Evolutionary conservation across 148 eudicot species (phyloP).

Genomic region (Amaranthus cruentus): DNA sequence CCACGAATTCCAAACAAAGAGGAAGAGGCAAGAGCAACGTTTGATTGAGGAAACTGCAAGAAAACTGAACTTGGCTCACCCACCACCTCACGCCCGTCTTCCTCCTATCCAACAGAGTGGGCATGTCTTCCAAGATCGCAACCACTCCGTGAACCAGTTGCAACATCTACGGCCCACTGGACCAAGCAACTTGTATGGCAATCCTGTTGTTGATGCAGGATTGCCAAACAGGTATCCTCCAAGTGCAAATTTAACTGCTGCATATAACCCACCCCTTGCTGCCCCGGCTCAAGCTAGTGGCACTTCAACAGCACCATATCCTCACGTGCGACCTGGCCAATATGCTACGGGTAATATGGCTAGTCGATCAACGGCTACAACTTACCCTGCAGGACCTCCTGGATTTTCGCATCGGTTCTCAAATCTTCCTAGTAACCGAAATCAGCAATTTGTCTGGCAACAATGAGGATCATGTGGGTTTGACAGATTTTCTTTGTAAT

Average conservation of each 20-base stretch:
- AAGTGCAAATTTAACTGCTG: conserved; percentile 48
- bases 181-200: conserved; percentile 43
- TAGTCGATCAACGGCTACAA: conserved; percentile 30
- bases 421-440: conserved; percentile 39
- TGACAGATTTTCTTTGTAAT: neutral
- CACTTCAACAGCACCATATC: conserved; percentile 44
- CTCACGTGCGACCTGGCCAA: conserved; percentile 47
- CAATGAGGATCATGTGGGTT: conserved; percentile 21
- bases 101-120: conserved; percentile 66
- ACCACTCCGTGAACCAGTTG: conserved; percentile 33
- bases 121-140: conserved; percentile 40
- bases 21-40: conserved; percentile 67
- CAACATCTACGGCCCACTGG: conserved; percentile 42
- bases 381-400: conserved; percentile 44
- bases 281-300: conserved; percentile 40
- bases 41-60: conserved; percentile 66
- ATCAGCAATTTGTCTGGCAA: conserved; percentile 68
- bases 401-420: conserved; percentile 49
- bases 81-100: conserved; percentile 58
- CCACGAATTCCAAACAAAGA: conserved; percentile 76
- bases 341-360: conserved; percentile 34
- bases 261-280: conserved; percentile 47
- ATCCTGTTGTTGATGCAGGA: conserved; percentile 45
- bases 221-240: conserved; percentile 42
- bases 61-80: conserved; percentile 55